phyloP scores from a whole-genome alignment of 768 basidiomycete species.

The Tremella fuciformis region DNA sequence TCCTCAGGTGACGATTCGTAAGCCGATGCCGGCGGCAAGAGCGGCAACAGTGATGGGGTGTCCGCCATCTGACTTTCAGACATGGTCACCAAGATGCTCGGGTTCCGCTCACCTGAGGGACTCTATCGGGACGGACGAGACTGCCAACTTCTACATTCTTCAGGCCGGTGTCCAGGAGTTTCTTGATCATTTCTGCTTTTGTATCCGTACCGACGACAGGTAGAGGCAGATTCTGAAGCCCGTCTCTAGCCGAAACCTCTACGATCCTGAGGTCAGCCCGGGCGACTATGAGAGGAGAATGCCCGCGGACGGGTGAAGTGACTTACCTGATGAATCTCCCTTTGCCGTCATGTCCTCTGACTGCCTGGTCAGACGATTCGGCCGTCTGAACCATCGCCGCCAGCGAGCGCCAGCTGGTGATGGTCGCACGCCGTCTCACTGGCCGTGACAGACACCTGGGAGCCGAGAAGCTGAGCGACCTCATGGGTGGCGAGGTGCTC shows the following conservation, averaged over 20 bases:
- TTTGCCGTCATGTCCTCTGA: not conserved
- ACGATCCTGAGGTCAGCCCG: conserved; percentile 58
- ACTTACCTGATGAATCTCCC: conserved; percentile 19
- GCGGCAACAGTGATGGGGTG: conserved; percentile 66
- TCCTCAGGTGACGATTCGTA: not conserved
- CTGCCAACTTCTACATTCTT: conserved; percentile 76
- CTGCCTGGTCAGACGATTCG: not conserved
- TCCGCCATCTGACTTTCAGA: conserved; percentile 69
- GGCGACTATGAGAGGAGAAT: not conserved
- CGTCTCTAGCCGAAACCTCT: conserved; percentile 87
- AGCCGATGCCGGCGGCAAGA: conserved; percentile 18
- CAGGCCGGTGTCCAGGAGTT: conserved; percentile 67
- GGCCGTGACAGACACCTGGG: conserved; percentile 1
- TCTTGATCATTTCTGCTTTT: conserved; percentile 76
- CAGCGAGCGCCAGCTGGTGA: not conserved
- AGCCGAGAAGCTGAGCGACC: conserved; percentile 3
- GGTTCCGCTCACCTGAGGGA: conserved; percentile 69
- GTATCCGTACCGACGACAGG: conserved; percentile 66
- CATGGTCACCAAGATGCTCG: not conserved
- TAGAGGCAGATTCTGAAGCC: conserved; percentile 79
- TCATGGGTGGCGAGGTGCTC: not conserved
- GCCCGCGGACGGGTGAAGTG: no score
- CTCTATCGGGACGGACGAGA: conserved; percentile 90
- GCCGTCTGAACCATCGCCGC: not conserved
- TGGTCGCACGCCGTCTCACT: not conserved